A percentile compares a stretch with the other conserved stretches of the same genome.
Evolutionary conservation across 208 protist species (phyloP).

Genomic region (Borovskyia barvae): DNA sequence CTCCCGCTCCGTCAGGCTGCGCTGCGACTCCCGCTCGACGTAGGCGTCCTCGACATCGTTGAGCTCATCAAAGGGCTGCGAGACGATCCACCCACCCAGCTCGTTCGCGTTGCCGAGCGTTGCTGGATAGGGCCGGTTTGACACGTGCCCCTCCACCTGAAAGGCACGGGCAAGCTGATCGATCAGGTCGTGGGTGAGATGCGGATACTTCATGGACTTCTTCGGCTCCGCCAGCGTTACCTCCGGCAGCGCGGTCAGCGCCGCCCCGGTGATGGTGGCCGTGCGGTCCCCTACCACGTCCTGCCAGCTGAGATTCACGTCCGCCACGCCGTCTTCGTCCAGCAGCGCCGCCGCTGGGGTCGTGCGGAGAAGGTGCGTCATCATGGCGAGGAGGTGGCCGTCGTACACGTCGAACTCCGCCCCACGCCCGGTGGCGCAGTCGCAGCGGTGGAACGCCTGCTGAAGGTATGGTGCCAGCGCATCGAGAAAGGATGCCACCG

Average conservation of each 20-base stretch:
- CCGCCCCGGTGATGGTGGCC: slow-evolving; percentile 22
- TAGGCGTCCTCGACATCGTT: slow-evolving; percentile 79
- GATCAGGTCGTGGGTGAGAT: slow-evolving; percentile 77
- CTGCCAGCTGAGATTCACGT: slow-evolving; percentile 51
- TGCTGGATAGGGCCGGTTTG: slow-evolving; percentile 41
- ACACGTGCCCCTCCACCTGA: slow-evolving; percentile 37
- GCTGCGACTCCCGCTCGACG: slow-evolving; percentile 47
- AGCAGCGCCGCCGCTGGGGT: slow-evolving; percentile 47
- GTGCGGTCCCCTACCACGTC: slow-evolving; percentile 29
- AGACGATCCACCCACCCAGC: slow-evolving; percentile 73
- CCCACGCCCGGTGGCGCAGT: slow-evolving; percentile 43
- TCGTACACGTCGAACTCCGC: slow-evolving; percentile 78
- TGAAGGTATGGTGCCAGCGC: slow-evolving; percentile 64
- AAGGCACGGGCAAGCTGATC: slow-evolving; percentile 66
- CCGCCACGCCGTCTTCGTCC: slow-evolving; percentile 51
- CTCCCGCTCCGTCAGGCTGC: slow-evolving; percentile 66
- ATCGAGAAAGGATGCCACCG: slow-evolving; percentile 48
- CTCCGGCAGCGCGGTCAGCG: slow-evolving; percentile 48
- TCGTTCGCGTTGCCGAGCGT: slow-evolving; percentile 75
- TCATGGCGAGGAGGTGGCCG: slow-evolving; percentile 58
- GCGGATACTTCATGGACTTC: slow-evolving; percentile 43
- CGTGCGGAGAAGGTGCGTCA: slow-evolving; percentile 48
- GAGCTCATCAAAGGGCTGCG: slow-evolving; percentile 68
- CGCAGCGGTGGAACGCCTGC: slow-evolving; percentile 36
- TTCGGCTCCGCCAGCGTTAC: slow-evolving; percentile 23